phyloP scores from a whole-genome alignment of 257 asterid genomes.

The Lycium ferocissimum region DNA sequence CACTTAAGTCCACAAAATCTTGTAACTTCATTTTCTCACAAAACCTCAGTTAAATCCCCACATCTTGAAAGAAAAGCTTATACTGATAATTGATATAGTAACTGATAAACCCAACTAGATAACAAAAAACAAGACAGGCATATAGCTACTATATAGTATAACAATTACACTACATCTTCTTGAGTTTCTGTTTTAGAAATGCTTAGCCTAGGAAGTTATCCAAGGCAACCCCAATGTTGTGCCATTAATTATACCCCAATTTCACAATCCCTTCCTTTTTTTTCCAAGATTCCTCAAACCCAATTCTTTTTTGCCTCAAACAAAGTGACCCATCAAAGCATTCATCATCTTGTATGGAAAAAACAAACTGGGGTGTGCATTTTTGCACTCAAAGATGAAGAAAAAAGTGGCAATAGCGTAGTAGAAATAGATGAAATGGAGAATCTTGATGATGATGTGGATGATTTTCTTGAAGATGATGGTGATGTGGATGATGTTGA shows the following conservation, averaged over 20 bases:
- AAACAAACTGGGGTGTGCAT: slow-evolving; percentile 45
- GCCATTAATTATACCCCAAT: slow-evolving; percentile 37
- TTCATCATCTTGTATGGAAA: slow-evolving; percentile 31
- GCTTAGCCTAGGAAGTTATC: slow-evolving; percentile 60
- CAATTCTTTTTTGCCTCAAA: slow-evolving; percentile 39
- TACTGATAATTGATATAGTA: not conserved
- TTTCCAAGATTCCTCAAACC: slow-evolving; percentile 44
- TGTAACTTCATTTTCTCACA: not conserved
- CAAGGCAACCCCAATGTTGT: slow-evolving; percentile 46
- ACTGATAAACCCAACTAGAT: slow-evolving; percentile 16
- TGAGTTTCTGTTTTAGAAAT: slow-evolving; percentile 35
- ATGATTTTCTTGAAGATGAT: slow-evolving; percentile 39
- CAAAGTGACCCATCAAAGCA: slow-evolving; percentile 34
- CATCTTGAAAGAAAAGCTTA: not conserved
- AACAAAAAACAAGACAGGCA: not conserved
- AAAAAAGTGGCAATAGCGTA: slow-evolving; percentile 38
- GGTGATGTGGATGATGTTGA: slow-evolving; percentile 47
- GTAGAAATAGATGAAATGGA: slow-evolving; percentile 61
- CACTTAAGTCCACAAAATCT: not conserved
- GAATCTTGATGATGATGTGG: slow-evolving; percentile 44
- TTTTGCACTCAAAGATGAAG: slow-evolving; percentile 45
- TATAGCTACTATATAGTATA: too few relatives aligned
- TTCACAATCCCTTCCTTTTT: slow-evolving; percentile 39
- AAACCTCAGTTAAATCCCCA: slow-evolving; percentile 3
- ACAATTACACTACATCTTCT: not conserved